Evolutionary conservation across 768 basidiomycete genomes (phyloP), one percentile per base, ranked within the genome.

Genomic region (Pleurotus sapidus): DNA sequence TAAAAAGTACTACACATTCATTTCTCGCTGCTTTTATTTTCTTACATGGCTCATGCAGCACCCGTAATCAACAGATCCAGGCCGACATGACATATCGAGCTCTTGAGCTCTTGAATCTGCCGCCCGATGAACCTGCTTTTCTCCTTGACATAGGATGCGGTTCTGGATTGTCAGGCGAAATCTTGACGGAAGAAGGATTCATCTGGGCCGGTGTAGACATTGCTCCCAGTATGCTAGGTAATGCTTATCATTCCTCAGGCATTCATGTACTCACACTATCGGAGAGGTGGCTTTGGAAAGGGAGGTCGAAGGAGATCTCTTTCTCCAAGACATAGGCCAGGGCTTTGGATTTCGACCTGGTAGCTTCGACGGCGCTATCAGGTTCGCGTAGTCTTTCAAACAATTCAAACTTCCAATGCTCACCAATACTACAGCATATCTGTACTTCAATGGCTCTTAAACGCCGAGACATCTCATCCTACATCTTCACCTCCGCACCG

Each of bases 391-490:
- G 34, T 14, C 63, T 24, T 49, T 3, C 34, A 20, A 49, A 53
- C 42, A 34, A 49, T 38, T 27, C 38, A 48, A 40, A 43, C 38
- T 17, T 46, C 45, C 25, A 20, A 40, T n/a, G 15, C 34, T 46
- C 57, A 43, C 45, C 50, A 49, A 40, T 49, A 17, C 18, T 55
- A 17, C 66, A 98, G 96, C 67, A 91, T 99, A 65, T 99, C 97
- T 23, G 96, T 98, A n/a, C 77, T 99, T 4, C 97, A 99, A 74
- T 99, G 97, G 97, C 79, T 99, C 3, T 80, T 98, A 57, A 99
- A 98, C 70, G 95, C 96, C 23, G 97, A 98, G 70, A 91, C 94
- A 25, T 88, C 93, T 4, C 88, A 87, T 67, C 90, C 84, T 57
- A 93, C 87, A 47, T 95, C 92, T 57, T 95, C 93, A 46, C 95